A percentile compares a stretch with the other conserved stretches of the same genome.
These are phyloP conservation scores for Colletotrichum sublineola DNA, from an alignment of 2,329 filamentous ascomycete genomes.

Conservation along the genomic window DNA sequence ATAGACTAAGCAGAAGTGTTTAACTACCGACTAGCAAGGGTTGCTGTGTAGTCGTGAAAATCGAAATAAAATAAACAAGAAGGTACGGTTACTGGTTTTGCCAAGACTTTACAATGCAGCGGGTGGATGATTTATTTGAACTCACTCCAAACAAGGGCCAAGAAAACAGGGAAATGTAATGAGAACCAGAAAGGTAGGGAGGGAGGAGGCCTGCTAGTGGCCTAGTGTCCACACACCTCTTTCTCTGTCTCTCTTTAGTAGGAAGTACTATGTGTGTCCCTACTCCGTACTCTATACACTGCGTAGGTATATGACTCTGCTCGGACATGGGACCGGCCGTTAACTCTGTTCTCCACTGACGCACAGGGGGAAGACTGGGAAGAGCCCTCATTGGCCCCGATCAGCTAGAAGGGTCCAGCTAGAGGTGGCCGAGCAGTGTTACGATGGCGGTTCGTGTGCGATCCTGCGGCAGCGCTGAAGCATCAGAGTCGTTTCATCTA, in stretches of 20 bases:
- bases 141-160: background rate
- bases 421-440: conserved; percentile 21
- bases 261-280: too few relatives aligned
- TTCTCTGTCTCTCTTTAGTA: background rate
- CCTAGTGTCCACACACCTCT: background rate
- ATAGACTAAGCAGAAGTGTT: background rate
- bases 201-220: conserved; percentile 24
- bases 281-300: too few relatives aligned
- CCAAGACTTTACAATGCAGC: conserved; percentile 26
- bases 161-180: background rate
- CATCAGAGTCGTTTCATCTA: conserved; percentile 40
- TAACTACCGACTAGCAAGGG: conserved; percentile 6
- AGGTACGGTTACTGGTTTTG: background rate
- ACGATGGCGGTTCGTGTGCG: conserved; percentile 22
- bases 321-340: conserved; percentile 25
- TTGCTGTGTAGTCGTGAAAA: background rate
- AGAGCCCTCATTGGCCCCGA: background rate
- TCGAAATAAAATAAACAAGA: background rate
- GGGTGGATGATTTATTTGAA: conserved; percentile 35
- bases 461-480: conserved; percentile 41
- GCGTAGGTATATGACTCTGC: background rate
- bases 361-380: conserved; percentile 22
- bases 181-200: conserved; percentile 4
- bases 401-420: background rate
- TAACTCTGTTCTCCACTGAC: conserved; percentile 31